Evolutionary conservation across 768 basidiomycete species (phyloP).

Genomic region (Rhizopogon vulgaris): DNA sequence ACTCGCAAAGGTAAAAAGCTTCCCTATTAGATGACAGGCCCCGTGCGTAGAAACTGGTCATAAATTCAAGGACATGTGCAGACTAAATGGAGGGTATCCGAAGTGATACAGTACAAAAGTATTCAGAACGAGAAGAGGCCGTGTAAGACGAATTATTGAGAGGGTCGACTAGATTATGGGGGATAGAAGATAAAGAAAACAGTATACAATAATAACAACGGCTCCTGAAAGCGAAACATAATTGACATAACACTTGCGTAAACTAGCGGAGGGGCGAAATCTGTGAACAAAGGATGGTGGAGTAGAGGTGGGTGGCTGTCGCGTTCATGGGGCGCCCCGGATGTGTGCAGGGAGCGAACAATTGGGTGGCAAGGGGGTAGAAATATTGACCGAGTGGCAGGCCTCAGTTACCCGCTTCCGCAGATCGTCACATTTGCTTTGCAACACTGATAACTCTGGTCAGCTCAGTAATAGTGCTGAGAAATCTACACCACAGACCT

Average conservation of each 20-base stretch:
- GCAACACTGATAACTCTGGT: constrained; percentile 32
- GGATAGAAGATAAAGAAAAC: not conserved
- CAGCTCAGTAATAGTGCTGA: not conserved
- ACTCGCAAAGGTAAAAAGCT: not conserved
- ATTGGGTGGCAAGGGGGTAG: constrained; percentile 34
- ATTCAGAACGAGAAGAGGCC: not conserved
- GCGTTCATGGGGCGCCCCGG: constrained; percentile 18
- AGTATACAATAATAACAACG: constrained; percentile 22
- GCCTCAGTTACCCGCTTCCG: constrained; percentile 45
- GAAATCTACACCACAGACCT: constrained; percentile 25
- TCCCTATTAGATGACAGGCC: not conserved
- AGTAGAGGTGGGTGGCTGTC: not conserved
- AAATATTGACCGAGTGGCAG: constrained; percentile 36
- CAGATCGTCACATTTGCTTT: constrained; percentile 41
- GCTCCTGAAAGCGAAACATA: constrained; percentile 21
- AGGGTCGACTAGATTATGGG: constrained; percentile 1
- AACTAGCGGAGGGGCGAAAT: constrained; percentile 21
- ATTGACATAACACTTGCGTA: constrained; percentile 24
- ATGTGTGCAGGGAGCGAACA: constrained; percentile 32
- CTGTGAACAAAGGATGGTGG: not conserved
- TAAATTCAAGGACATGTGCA: not conserved
- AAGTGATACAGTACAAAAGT: constrained; percentile 1
- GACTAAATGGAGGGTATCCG: constrained; percentile 5
- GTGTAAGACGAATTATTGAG: not conserved
- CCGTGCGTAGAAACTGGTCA: not conserved